Percentiles rank a stretch among this genome's conserved stretches.
Conservation (phyloP, 1,284 basidiomycete genomes). For the Rhodotorula sp. region DNA sequence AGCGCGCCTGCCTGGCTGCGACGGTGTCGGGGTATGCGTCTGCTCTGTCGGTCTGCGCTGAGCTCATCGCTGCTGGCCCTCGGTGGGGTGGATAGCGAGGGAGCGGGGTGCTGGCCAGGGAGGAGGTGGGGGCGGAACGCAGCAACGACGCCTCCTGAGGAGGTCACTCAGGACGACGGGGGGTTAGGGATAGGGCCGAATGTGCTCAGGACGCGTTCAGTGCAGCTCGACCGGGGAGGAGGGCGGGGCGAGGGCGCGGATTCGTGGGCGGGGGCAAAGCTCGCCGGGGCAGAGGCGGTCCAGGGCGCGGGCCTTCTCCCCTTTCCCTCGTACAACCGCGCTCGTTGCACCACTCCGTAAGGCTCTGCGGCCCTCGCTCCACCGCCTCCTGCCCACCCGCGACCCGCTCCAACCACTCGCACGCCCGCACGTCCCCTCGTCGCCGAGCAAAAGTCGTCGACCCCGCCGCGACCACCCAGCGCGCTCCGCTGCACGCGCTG, state of each 20-base stretch:
- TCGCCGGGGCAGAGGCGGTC: background rate
- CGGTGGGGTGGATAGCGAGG: background rate
- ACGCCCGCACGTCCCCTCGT: background rate
- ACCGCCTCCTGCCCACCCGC: background rate
- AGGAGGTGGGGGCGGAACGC: background rate
- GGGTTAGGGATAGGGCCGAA: too few species aligned
- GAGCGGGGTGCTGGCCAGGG: too few species aligned
- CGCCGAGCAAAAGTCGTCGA: background rate
- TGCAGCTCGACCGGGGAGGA: background rate
- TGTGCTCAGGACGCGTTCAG: background rate
- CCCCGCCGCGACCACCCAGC: background rate
- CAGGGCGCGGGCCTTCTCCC: background rate
- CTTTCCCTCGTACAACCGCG: constrained; percentile 12
- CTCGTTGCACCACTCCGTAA: constrained; percentile 16
- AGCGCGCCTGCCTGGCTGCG: constrained; percentile 7
- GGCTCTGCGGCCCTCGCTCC: background rate
- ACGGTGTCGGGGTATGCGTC: constrained; percentile 2
- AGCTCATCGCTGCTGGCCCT: background rate
- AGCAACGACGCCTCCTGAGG: background rate
- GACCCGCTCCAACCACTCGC: background rate
- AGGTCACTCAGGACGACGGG: background rate
- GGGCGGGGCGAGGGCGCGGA: background rate
- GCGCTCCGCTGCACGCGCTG: background rate
- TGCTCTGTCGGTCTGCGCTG: background rate
- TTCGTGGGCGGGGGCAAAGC: background rate